These are phyloP conservation scores for Phytophthora tentaculata DNA, from an alignment of 352 stramenopile species.

Conservation along the genomic window DNA sequence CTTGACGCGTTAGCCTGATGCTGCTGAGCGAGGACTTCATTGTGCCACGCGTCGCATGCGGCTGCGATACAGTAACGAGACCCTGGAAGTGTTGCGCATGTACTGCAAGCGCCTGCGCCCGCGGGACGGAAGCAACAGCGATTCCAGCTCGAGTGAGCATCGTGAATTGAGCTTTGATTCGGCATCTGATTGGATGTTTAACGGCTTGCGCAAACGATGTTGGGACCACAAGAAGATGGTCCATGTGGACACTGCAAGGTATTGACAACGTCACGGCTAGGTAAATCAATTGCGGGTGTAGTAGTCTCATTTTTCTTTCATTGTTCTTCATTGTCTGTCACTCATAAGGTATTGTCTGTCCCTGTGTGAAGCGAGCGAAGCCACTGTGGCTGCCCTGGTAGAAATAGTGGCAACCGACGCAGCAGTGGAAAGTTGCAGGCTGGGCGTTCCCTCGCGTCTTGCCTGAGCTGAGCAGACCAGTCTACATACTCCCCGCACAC, in stretches of 20 bases:
- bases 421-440: conserved; percentile 15
- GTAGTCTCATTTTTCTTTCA: conserved; percentile 22
- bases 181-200: not conserved
- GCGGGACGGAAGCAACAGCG: conserved; percentile 3
- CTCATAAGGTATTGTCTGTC: conserved; percentile 43
- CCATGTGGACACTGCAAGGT: conserved; percentile 19
- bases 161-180: conserved; percentile 4
- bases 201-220: conserved; percentile 27
- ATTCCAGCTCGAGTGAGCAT: conserved; percentile 25
- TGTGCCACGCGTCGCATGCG: not conserved
- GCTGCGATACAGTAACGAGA: not conserved
- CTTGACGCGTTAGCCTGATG: conserved; percentile 1
- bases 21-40: conserved; percentile 4
- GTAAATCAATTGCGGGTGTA: too few relatives aligned
- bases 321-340: conserved; percentile 38
- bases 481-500: conserved; percentile 1
- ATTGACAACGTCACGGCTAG: not conserved
- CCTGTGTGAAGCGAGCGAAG: conserved; percentile 15
- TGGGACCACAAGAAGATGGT: conserved; percentile 21
- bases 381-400: conserved; percentile 6
- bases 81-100: conserved; percentile 8
- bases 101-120: conserved; percentile 13
- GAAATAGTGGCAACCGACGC: conserved; percentile 7
- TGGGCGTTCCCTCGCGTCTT: conserved; percentile 15
- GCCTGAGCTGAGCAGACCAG: conserved; percentile 1